Evolutionary conservation across 331 rosid species (phyloP).

Genomic region (Quercus tomentella): DNA sequence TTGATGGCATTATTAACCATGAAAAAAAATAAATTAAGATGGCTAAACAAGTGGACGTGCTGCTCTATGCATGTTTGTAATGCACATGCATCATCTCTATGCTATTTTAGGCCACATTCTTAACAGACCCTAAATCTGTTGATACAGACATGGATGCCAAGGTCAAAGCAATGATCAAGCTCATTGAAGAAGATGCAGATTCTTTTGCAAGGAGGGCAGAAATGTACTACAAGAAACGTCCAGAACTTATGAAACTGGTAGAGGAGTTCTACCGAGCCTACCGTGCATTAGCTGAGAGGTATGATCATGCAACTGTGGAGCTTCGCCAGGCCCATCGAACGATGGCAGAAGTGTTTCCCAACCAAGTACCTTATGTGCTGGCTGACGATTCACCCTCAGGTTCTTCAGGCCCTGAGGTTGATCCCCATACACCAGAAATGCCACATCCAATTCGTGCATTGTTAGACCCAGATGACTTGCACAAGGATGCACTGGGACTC

Average conservation of each 20-base stretch:
- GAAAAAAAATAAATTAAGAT: background rate
- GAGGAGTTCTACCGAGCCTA: constrained; percentile 99
- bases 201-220: constrained; percentile 99
- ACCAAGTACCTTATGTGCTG: constrained; percentile 51
- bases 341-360: constrained; percentile 89
- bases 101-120: background rate
- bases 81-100: background rate
- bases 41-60: background rate
- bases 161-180: constrained; percentile 95
- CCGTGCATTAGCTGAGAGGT: constrained; percentile 99
- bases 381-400: constrained; percentile 62
- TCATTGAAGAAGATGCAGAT: constrained; percentile 97
- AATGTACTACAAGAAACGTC: constrained; percentile 98
- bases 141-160: constrained; percentile 86
- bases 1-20: background rate
- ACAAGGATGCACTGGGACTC: constrained; percentile 42
- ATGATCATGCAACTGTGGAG: constrained; percentile 92
- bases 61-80: background rate
- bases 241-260: constrained; percentile 91
- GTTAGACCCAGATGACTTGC: constrained; percentile 46
- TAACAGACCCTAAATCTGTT: background rate
- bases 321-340: constrained; percentile 91
- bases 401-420: constrained; percentile 52
- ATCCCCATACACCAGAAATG: constrained; percentile 56
- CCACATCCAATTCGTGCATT: constrained; percentile 47